These are phyloP conservation scores for Amanita thiersii DNA, from an alignment of 768 basidiomycete species.

Conservation along the genomic window DNA sequence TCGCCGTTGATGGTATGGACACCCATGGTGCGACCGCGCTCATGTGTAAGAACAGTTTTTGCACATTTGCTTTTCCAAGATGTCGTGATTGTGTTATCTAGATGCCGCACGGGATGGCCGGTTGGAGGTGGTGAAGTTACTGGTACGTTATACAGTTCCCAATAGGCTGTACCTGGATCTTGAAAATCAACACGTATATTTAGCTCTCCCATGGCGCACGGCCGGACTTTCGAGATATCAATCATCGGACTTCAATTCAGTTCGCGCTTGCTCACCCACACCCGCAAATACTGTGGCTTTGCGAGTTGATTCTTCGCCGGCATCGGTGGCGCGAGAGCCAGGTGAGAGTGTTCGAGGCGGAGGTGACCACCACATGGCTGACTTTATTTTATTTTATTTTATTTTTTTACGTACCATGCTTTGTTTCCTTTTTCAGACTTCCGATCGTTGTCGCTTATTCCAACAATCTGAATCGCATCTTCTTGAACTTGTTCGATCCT, in stretches of 20 bases:
- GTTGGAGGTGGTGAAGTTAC: conserved; percentile 53
- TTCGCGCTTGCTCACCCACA: conserved; percentile 57
- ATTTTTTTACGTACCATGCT: too few relatives aligned
- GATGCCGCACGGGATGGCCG: conserved; percentile 74
- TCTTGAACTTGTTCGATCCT: conserved; percentile 27
- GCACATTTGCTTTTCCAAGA: conserved; percentile 12
- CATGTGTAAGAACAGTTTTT: conserved; percentile 57
- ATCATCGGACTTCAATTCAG: conserved; percentile 66
- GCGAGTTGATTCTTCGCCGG: conserved; percentile 56
- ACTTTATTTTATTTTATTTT: background rate
- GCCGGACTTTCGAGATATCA: conserved; percentile 65
- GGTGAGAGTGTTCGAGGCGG: conserved; percentile 25
- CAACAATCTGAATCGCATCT: conserved; percentile 23
- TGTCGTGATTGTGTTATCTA: conserved; percentile 21
- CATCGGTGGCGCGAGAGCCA: conserved; percentile 52
- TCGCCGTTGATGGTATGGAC: conserved; percentile 71
- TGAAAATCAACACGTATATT: conserved; percentile 4
- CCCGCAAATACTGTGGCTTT: conserved; percentile 60
- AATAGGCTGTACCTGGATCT: background rate
- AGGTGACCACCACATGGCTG: too few relatives aligned
- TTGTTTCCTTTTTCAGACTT: conserved; percentile 11
- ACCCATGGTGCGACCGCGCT: conserved; percentile 69
- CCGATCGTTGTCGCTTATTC: conserved; percentile 8
- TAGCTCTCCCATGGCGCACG: conserved; percentile 65
- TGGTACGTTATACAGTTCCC: conserved; percentile 38